phyloP scores from a whole-genome alignment of 257 asterid species.

The Coffea canephora region DNA sequence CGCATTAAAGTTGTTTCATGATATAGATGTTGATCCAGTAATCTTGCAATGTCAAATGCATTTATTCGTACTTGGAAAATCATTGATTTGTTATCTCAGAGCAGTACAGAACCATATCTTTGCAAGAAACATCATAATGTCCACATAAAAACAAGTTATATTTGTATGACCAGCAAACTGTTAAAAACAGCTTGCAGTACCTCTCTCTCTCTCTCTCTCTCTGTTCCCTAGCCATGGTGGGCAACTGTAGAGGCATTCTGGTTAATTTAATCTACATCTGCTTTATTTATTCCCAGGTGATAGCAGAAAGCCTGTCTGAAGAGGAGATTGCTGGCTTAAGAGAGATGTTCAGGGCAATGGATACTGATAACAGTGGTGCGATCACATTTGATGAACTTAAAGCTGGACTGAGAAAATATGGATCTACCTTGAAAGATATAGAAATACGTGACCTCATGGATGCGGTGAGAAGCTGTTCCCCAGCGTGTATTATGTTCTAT shows the following conservation, averaged over 20 bases:
- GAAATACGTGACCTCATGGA: conserved; percentile 95
- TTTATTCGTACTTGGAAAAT: background rate
- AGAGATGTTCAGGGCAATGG: conserved; percentile 94
- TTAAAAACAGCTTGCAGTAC: background rate
- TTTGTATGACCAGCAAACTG: background rate
- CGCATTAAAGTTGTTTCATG: background rate
- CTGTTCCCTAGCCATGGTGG: background rate
- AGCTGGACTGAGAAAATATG: conserved; percentile 87
- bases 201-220: background rate
- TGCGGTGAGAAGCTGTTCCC: conserved; percentile 52
- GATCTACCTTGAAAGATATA: conserved; percentile 79
- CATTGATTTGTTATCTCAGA: background rate
- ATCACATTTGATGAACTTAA: conserved; percentile 94
- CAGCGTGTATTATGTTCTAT: background rate
- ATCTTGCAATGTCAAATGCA: background rate
- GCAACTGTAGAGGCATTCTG: background rate
- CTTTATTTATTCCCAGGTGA: conserved; percentile 55
- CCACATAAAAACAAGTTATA: background rate
- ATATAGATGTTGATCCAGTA: background rate
- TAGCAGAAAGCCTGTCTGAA: conserved; percentile 93
- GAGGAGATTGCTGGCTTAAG: conserved; percentile 92
- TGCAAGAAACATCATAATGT: background rate
- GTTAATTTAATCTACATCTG: background rate
- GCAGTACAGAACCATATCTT: background rate
- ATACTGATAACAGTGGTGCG: conserved; percentile 89